phyloP scores from a whole-genome alignment of 2,329 filamentous ascomycete species.

The Cladosporium velox region DNA sequence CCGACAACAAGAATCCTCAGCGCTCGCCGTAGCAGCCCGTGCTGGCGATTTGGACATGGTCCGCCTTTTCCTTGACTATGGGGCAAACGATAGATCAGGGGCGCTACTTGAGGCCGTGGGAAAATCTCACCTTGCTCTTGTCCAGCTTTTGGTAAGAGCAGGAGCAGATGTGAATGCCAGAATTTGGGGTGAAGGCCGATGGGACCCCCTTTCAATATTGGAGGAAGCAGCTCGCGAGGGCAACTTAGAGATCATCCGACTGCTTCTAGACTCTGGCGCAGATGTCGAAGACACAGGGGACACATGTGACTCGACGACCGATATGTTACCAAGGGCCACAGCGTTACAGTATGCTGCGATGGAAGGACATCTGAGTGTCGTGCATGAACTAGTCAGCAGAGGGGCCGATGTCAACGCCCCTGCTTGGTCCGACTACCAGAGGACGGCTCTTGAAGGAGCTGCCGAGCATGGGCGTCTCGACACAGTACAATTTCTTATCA shows the following conservation, averaged over 20 bases:
- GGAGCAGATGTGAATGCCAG: conserved; percentile 1
- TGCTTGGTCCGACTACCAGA: neutral
- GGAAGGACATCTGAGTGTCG: neutral
- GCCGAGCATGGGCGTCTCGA: conserved; percentile 8
- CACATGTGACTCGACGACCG: neutral
- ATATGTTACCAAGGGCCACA: neutral
- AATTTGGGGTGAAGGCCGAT: neutral
- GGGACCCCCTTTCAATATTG: neutral
- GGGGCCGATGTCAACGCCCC: conserved; percentile 10
- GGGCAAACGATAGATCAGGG: conserved; percentile 8
- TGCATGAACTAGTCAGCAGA: conserved; percentile 10
- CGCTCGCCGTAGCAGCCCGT: neutral
- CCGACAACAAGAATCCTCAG: neutral
- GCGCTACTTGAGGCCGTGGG: neutral
- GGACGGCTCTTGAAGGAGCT: conserved; percentile 2
- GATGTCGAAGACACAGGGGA: neutral
- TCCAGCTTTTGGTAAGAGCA: neutral
- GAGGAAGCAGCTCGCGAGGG: neutral
- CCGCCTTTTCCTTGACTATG: neutral
- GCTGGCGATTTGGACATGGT: conserved; percentile 4
- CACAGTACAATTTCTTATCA: conserved; percentile 9
- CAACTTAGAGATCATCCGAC: neutral
- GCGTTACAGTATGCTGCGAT: conserved; percentile 7
- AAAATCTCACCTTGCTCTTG: neutral
- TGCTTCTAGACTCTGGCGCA: conserved; percentile 3